Base-by-base conservation (phyloP, 2,329 filamentous ascomycete genomes). In the Sarocladiaceae sp. region DNA sequence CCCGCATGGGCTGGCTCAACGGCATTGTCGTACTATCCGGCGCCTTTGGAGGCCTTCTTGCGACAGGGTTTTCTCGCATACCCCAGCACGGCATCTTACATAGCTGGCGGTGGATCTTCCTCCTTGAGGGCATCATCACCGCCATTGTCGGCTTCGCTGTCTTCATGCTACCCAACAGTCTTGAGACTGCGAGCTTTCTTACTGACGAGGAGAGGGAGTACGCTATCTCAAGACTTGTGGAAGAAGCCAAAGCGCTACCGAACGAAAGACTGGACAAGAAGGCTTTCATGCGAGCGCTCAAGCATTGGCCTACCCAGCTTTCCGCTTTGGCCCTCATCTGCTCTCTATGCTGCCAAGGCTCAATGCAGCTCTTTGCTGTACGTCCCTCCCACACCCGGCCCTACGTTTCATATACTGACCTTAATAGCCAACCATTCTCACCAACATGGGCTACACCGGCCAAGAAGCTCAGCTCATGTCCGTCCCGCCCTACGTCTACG, bases 31-130 rank as follows among this genome's bases (percentile, higher is more conserved):
- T 61, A 19, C 49, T 61, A 3, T 59, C 61, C 0, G 69, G 69
- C 2, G 69, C 69, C 1, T 69, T 73, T 45, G 66, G 62, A 0
- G 70, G 70, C 0, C 59, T 74, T 2, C 54, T 73, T 0, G 69
- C 70, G 18, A 20, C 33, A 4, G 33, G 33, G 10, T 9, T 35
- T n/a, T 35, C 33, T 6, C 18, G 33, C 16, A 35, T 35, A 10
- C 33, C 33, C 6, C 33, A 20, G 33, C 15, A 35, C 12, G 15
- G 18, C 5, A 35, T 35, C 4, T 19, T 35, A n/a, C 5, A 5
- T 1, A 54, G 51, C 6, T 56, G 54, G 54, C n/a, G 54, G 6
- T 56, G 54, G 54, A 56, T 56, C 34, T 56, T 56, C 29, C 46
- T 56, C 6, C 50, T 56, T 0, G 54, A 56, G 9, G 54, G 54